Evolutionary conservation across 2,329 filamentous ascomycete genomes (phyloP).

Genomic region (Venturia pyrina): DNA sequence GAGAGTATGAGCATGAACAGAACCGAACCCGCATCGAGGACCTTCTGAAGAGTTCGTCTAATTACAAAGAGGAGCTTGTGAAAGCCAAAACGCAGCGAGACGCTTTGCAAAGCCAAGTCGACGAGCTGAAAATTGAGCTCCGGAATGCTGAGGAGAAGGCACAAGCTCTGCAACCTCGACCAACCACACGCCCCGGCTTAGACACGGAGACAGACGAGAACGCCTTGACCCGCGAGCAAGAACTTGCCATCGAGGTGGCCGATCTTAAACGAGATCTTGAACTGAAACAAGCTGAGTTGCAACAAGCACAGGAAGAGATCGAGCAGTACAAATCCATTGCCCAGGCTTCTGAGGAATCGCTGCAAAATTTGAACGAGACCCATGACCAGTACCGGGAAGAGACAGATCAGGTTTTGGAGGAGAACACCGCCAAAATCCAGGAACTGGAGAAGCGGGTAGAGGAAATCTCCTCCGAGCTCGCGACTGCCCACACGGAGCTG

Average conservation of each 20-base stretch:
- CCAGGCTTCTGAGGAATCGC: slow-evolving; percentile 75
- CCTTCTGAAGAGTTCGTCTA: slow-evolving; percentile 66
- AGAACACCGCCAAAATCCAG: slow-evolving; percentile 69
- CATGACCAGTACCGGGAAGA: slow-evolving; percentile 85
- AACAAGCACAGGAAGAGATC: slow-evolving; percentile 68
- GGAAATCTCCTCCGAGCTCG: slow-evolving; percentile 73
- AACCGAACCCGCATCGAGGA: slow-evolving; percentile 89
- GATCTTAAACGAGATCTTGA: slow-evolving; percentile 84
- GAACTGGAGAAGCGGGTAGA: slow-evolving; percentile 77
- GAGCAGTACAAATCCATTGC: slow-evolving; percentile 86
- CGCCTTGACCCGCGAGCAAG: slow-evolving; percentile 57
- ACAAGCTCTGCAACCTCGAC: slow-evolving; percentile 69
- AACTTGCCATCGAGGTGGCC: slow-evolving; percentile 71
- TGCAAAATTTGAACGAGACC: slow-evolving; percentile 67
- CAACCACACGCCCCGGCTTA: slow-evolving; percentile 49
- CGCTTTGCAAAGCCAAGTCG: slow-evolving; percentile 77
- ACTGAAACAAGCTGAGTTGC: slow-evolving; percentile 66
- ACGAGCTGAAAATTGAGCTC: slow-evolving; percentile 80
- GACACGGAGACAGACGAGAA: slow-evolving; percentile 38
- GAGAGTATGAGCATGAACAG: slow-evolving; percentile 84
- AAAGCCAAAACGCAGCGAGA: slow-evolving; percentile 79
- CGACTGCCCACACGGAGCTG: slow-evolving; percentile 71
- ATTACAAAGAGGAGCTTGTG: slow-evolving; percentile 77
- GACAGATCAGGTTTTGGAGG: slow-evolving; percentile 61
- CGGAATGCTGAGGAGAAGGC: slow-evolving; percentile 82